Base-by-base conservation (phyloP, 1,139 yeast genomes). In the Geotrichum carabidarum region DNA sequence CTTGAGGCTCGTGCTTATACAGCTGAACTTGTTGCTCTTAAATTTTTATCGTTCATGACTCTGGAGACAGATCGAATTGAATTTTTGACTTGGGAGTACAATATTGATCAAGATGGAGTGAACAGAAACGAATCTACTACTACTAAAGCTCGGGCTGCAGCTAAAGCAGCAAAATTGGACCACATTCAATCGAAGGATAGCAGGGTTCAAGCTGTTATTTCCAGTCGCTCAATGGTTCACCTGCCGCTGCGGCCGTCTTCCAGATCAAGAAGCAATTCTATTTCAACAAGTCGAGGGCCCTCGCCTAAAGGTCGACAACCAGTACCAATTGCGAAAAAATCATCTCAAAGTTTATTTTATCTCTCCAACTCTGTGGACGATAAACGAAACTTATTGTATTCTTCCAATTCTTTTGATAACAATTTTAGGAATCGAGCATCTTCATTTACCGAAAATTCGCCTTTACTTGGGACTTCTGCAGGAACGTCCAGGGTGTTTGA, bases 1-100 rank as follows among this genome's bases (percentile, higher is more conserved):
- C 58, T 61, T 36, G 63, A 65, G 30, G 68, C 71, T 1, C 55
- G 71, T n/a, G 68, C 69, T 1, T 58, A 42, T 44, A 63, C 69
- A 1, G 68, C 68, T 2, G 71, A 67, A 49, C 58, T 67, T 3
- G 63, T 68, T 6, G 69, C 71, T 0, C 59, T 59, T 22, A 59
- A 67, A 27, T 65, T 61, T 38, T 56, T 68, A 8, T 60, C 62
- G n/a, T 61, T 62, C 51, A 56, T 67, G 35, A 59, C 64, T 6
- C 57, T 57, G 27, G 66, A 64, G 31, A 43, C 50, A 9, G 68
- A 65, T 36, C 57, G 65, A 32, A 63, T 67, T 42, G 65, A 61
- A 47, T 57, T 59, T 35, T 53, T 65, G 41, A 67, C 70, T 3
- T 67, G 60, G 50, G 71, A 67, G 45, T 59, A 58, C 36, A 44